phyloP scores from a whole-genome alignment of 345 rosid species.

The Orychophragmus violaceus region DNA sequence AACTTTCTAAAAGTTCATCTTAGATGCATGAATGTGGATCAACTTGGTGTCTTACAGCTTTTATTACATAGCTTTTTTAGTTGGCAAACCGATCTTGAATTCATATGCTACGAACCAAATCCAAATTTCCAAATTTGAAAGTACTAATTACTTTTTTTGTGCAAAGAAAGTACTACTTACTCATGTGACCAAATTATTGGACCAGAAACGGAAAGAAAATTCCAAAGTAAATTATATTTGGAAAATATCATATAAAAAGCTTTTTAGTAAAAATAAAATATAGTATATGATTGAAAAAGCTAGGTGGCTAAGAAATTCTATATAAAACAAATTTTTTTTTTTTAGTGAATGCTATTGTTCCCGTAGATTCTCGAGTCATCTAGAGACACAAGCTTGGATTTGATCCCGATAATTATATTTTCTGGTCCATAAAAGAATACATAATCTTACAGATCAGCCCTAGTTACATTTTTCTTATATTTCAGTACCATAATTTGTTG shows the following conservation, averaged over 20 bases:
- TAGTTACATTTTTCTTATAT: too few relatives aligned
- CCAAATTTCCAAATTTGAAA: not conserved
- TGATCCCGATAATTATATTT: not conserved
- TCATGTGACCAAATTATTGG: not conserved
- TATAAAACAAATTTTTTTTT: not conserved
- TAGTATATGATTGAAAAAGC: not conserved
- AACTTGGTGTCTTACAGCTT: slow-evolving; percentile 3
- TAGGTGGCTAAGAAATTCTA: not conserved
- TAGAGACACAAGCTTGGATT: not conserved
- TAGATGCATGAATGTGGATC: not conserved
- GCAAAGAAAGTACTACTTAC: not conserved
- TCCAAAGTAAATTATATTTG: not conserved
- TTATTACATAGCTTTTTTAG: not conserved
- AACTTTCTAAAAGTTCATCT: not conserved
- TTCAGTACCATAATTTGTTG: too few relatives aligned
- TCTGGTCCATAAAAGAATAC: not conserved
- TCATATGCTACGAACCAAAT: not conserved
- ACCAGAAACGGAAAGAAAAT: not conserved
- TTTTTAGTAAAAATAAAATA: too few relatives aligned
- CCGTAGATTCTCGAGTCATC: not conserved
- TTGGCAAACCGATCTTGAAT: slow-evolving; percentile 16
- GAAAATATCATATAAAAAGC: not conserved
- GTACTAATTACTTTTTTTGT: not conserved
- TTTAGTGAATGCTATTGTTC: not conserved
- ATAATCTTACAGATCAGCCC: too few relatives aligned